phyloP scores from a whole-genome alignment of 345 rosid genomes.

The Zanthoxylum bungeanum region DNA sequence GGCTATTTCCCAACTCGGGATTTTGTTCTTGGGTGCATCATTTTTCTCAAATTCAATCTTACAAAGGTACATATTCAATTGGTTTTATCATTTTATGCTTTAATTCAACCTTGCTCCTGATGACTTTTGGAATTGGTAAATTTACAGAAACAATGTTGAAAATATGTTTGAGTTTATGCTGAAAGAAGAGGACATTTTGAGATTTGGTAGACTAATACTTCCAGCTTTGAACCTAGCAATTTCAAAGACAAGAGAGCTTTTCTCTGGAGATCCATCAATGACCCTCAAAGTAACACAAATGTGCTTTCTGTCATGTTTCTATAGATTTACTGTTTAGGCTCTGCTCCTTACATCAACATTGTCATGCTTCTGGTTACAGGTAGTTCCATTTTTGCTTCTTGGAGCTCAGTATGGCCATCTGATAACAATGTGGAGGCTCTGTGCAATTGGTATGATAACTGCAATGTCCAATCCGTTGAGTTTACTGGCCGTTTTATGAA shows the following conservation, averaged over 20 bases:
- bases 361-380: conserved; percentile 16
- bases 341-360: conserved; percentile 7
- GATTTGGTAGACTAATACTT: conserved; percentile 60
- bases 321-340: neutral
- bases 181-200: conserved; percentile 63
- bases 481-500: neutral
- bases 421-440: conserved; percentile 71
- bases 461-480: neutral
- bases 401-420: conserved; percentile 91
- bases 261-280: conserved; percentile 94
- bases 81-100: neutral
- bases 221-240: conserved; percentile 74
- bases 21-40: no score
- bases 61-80: no score
- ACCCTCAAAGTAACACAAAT: conserved; percentile 67
- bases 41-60: no score
- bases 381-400: no score
- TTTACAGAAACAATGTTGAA: conserved; percentile 44
- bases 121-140: neutral
- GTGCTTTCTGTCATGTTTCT: neutral
- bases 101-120: neutral
- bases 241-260: conserved; percentile 58
- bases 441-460: conserved; percentile 53
- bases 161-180: conserved; percentile 42
- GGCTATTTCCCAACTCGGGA: no score